Percentiles rank a stretch among this genome's conserved stretches.
These are phyloP conservation scores for Boletus barrowsii DNA, from an alignment of 768 basidiomycete genomes.

Conservation along the genomic window DNA sequence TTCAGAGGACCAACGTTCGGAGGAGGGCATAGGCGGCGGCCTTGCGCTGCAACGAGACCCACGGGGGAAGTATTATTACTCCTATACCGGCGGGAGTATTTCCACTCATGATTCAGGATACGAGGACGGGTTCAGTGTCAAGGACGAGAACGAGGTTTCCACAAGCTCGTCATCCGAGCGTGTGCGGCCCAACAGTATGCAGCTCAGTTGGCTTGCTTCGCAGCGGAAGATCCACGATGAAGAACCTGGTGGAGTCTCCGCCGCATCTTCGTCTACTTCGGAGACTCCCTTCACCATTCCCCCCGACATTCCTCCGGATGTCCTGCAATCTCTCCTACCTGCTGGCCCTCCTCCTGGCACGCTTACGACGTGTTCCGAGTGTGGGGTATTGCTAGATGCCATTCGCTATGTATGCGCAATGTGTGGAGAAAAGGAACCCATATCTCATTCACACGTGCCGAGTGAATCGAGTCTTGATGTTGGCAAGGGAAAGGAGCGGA, in stretches of 20 bases:
- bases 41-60: constrained; percentile 65
- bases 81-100: constrained; percentile 53
- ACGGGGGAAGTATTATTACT: constrained; percentile 74
- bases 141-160: constrained; percentile 31
- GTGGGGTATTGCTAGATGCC: constrained; percentile 69
- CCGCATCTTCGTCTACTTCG: constrained; percentile 12
- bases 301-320: constrained; percentile 46
- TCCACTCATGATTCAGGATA: constrained; percentile 52
- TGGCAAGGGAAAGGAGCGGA: constrained; percentile 50
- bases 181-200: constrained; percentile 62
- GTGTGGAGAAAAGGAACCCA: constrained; percentile 75
- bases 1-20: constrained; percentile 31
- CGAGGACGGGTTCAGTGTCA: constrained; percentile 45
- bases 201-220: constrained; percentile 61
- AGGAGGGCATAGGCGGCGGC: constrained; percentile 52
- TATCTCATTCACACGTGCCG: constrained; percentile 11
- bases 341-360: constrained; percentile 52
- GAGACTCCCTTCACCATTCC: constrained; percentile 22
- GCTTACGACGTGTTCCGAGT: constrained; percentile 81
- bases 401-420: constrained; percentile 88
- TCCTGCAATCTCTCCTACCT: constrained; percentile 49
- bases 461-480: constrained; percentile 13
- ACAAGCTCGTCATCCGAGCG: constrained; percentile 29
- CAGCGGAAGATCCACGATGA: constrained; percentile 41
- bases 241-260: constrained; percentile 8